Evolutionary conservation across 768 basidiomycete species (phyloP).

Genomic region (Mycena metata): DNA sequence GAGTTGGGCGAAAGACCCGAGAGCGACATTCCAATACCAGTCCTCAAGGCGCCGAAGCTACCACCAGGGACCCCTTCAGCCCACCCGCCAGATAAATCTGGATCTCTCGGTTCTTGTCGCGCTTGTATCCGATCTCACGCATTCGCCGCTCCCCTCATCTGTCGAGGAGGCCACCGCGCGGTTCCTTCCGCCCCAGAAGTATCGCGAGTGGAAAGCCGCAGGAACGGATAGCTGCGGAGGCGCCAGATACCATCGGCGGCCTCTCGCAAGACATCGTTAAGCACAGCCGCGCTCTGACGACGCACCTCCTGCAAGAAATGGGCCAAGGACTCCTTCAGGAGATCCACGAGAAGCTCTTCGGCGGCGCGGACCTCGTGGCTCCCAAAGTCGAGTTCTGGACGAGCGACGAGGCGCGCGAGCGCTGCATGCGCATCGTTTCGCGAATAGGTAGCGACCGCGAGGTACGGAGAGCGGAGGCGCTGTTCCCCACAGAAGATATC

Average conservation of each 20-base stretch:
- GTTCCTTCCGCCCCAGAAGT: slow-evolving; percentile 72
- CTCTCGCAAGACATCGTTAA: slow-evolving; percentile 58
- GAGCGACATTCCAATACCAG: slow-evolving; percentile 40
- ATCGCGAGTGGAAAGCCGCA: slow-evolving; percentile 71
- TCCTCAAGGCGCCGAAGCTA: slow-evolving; percentile 14
- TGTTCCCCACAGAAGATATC: slow-evolving; percentile 56
- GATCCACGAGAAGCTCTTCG: slow-evolving; percentile 62
- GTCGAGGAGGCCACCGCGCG: slow-evolving; percentile 71
- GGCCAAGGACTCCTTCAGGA: slow-evolving; percentile 71
- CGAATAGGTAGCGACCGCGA: slow-evolving; percentile 85
- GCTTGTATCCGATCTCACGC: slow-evolving; percentile 85
- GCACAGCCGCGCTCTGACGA: slow-evolving; percentile 79
- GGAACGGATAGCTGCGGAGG: slow-evolving; percentile 6
- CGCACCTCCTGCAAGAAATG: slow-evolving; percentile 85
- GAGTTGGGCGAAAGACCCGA: slow-evolving; percentile 71
- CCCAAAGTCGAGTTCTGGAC: slow-evolving; percentile 79
- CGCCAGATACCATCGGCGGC: slow-evolving; percentile 41
- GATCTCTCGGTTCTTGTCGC: slow-evolving; percentile 91
- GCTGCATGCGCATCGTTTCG: slow-evolving; percentile 81
- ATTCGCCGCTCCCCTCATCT: slow-evolving; percentile 71
- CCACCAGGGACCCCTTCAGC: slow-evolving; percentile 49
- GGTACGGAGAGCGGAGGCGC: slow-evolving; percentile 70
- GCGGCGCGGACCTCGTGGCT: slow-evolving; percentile 7
- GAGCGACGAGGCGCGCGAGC: slow-evolving; percentile 79
- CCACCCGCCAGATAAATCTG: slow-evolving; percentile 77